Percentiles rank a stretch among this genome's conserved stretches.
Evolutionary conservation across 2,329 filamentous ascomycete species (phyloP).

Genomic region (Penicillium oxalicum): DNA sequence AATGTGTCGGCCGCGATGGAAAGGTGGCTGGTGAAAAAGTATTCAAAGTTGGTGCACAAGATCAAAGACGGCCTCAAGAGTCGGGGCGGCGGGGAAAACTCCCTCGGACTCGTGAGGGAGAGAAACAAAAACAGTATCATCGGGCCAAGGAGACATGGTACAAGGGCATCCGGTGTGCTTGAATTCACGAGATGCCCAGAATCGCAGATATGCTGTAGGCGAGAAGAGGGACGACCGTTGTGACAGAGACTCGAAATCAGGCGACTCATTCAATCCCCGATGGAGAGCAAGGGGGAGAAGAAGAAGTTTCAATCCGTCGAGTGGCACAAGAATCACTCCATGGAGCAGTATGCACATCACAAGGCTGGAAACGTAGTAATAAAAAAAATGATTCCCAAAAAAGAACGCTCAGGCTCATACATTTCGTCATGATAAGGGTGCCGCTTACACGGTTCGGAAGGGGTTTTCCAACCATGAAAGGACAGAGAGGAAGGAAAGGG

Average conservation of each 20-base stretch:
- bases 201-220: conserved; percentile 12
- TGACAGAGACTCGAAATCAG: background rate
- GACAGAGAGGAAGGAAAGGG: background rate
- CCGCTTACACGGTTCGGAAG: no score
- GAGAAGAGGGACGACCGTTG: conserved; percentile 6
- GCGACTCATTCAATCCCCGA: background rate
- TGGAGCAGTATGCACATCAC: conserved; percentile 14
- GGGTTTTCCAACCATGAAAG: no score
- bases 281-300: no score
- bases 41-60: conserved; percentile 13
- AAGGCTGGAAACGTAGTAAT: conserved; percentile 14
- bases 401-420: conserved; percentile 36
- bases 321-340: conserved; percentile 7
- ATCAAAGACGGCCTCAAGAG: background rate
- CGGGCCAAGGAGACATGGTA: conserved; percentile 24
- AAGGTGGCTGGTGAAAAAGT: conserved; percentile 19
- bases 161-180: conserved; percentile 16
- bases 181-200: conserved; percentile 12
- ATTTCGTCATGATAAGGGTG: conserved; percentile 29
- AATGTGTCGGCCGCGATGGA: conserved; percentile 18
- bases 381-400: conserved; percentile 24
- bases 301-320: background rate
- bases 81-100: conserved; percentile 4
- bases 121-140: background rate
- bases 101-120: background rate